These are phyloP conservation scores for Histomonas meleagridis DNA, from an alignment of 208 protist species.

Conservation along the genomic window DNA sequence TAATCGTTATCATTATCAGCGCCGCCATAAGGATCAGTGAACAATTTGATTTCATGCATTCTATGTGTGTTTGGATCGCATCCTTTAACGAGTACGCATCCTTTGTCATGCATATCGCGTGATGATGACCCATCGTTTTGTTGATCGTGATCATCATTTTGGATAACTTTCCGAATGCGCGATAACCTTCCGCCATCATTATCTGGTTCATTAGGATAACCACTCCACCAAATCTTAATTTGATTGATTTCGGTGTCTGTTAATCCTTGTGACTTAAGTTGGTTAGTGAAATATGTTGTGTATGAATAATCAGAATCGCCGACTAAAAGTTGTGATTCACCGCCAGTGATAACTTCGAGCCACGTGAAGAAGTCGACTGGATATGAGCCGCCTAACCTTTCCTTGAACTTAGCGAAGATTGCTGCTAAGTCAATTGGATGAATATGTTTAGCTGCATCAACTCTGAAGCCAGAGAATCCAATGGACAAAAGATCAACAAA, in stretches of 20 bases:
- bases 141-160: conserved; percentile 62
- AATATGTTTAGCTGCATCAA: conserved; percentile 61
- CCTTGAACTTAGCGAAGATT: conserved; percentile 55
- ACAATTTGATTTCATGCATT: conserved; percentile 55
- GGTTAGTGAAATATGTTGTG: conserved; percentile 36
- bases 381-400: conserved; percentile 51
- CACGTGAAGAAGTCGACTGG: conserved; percentile 57
- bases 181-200: not conserved
- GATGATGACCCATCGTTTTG: conserved; percentile 52
- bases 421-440: conserved; percentile 51
- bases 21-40: conserved; percentile 44
- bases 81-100: conserved; percentile 50
- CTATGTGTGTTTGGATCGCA: conserved; percentile 43
- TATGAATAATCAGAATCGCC: conserved; percentile 54
- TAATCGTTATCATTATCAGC: not conserved
- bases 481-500: conserved; percentile 50
- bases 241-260: conserved; percentile 51
- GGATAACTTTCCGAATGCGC: conserved; percentile 48
- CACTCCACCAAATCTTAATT: conserved; percentile 59
- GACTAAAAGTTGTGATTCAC: conserved; percentile 52
- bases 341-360: conserved; percentile 56
- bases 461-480: conserved; percentile 50
- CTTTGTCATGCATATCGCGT: conserved; percentile 58
- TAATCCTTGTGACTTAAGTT: conserved; percentile 48
- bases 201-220: conserved; percentile 53